Base-by-base conservation (phyloP, 768 basidiomycete genomes). In the Hirschioporus abietinus region DNA sequence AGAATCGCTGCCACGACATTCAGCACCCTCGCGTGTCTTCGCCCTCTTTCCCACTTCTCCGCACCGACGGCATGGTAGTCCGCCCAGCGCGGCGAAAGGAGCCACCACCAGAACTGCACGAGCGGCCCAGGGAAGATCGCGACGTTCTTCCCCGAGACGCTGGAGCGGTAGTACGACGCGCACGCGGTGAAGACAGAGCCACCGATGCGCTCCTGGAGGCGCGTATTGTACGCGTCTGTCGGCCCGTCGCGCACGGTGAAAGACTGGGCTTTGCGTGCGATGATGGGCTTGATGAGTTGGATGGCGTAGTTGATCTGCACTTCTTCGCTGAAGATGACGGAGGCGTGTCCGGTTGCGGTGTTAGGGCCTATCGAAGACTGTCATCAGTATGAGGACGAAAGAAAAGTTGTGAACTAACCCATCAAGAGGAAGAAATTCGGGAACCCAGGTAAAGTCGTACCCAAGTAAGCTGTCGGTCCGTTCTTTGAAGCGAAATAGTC, bases 71-170 rank as follows among this genome's bases (percentile, higher is more conserved):
- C 77, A 35, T 72, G 72, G 72, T 82, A 87, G 58, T 79, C 72
- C 23, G 76, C 72, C 83, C 82, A 86, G 34, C 71, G 70, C 7
- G 80, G 80, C 27, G 67, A 72, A 26, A 81, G 79, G 60, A 74
- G 74, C 60, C 83, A 74, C 83, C 84, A 85, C 85, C 85, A 86
- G 70, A 84, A 83, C 35, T 83, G 73, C 10, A 74, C 66, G 60
- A 83, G 79, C 9, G 82, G 79, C 15, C 87, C 87, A 58, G 86
- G 87, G 74, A 86, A 88, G 12, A 79, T 83, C 18, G 79, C 80
- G 30, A 82, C 68, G 61, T 82, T 80, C 70, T 80, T 82, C 12
- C 78, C 79, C 7, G 64, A 42, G 74, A 75, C 78, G 60, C 74
- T 76, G 62, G 71, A 78, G 74, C 78, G 78, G 72, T 88, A 88